Evolutionary conservation across 768 basidiomycete genomes (phyloP).

Genomic region (Lactarius hatsudake): DNA sequence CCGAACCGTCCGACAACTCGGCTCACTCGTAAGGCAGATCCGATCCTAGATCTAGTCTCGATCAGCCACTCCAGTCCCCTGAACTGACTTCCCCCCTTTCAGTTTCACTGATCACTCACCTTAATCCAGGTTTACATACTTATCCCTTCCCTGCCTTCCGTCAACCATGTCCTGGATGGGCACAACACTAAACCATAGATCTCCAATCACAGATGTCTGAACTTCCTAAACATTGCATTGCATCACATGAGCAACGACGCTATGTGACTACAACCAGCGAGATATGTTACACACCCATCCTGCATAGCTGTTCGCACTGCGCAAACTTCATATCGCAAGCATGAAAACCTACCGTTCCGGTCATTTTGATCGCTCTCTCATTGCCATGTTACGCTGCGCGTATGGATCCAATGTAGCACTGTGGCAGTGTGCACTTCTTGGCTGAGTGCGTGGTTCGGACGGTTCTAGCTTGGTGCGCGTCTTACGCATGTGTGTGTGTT

Average conservation of each 20-base stretch:
- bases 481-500: neutral
- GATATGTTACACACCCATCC: neutral
- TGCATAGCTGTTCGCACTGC: neutral
- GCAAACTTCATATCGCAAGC: neutral
- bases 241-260: neutral
- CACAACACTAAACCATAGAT: neutral
- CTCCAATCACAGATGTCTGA: neutral
- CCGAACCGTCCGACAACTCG: slow-evolving; percentile 10
- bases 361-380: neutral
- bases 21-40: slow-evolving; percentile 2
- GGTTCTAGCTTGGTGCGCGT: neutral
- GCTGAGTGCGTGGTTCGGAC: neutral
- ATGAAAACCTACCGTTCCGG: neutral
- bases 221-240: neutral
- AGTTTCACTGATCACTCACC: neutral
- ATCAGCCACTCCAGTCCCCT: slow-evolving; percentile 2
- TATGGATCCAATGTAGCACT: neutral
- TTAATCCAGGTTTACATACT: slow-evolving; percentile 1
- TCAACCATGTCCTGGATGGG: neutral
- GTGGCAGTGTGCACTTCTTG: neutral
- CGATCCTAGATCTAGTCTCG: slow-evolving; percentile 19
- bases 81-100: neutral
- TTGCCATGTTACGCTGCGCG: neutral
- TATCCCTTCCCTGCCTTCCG: neutral
- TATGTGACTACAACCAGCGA: slow-evolving; percentile 2